phyloP scores from a whole-genome alignment of 2,329 filamentous ascomycete genomes.

The Taxawa tesnikishii region DNA sequence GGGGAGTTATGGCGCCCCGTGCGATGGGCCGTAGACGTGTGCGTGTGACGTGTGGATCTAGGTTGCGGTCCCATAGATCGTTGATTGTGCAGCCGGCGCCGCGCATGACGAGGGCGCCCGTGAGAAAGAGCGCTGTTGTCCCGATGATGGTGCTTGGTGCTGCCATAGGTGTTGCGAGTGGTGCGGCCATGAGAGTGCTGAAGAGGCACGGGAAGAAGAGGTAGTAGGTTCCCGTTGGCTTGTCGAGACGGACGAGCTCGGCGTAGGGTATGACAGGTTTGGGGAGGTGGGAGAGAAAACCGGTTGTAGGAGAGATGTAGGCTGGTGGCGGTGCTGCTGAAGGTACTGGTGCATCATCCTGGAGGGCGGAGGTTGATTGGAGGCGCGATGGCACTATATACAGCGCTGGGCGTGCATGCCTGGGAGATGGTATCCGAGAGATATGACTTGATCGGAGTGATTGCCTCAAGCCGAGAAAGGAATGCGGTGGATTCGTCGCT shows the following conservation, averaged over 20 bases:
- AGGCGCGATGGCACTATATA: too few relatives aligned
- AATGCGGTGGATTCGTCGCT: too few relatives aligned
- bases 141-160: slow-evolving; percentile 49
- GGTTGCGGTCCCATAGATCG: slow-evolving; percentile 79
- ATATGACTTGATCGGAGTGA: too few relatives aligned
- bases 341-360: slow-evolving; percentile 2
- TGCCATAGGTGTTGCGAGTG: slow-evolving; percentile 50
- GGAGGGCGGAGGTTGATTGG: slow-evolving; percentile 1
- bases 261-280: slow-evolving; percentile 64
- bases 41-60: slow-evolving; percentile 67
- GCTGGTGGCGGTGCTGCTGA: background rate
- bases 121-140: slow-evolving; percentile 57
- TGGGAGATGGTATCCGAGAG: too few relatives aligned
- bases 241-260: slow-evolving; percentile 70
- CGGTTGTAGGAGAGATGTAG: slow-evolving; percentile 59
- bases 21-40: slow-evolving; percentile 72
- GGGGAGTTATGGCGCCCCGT: slow-evolving; percentile 60
- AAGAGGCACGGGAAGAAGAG: slow-evolving; percentile 79
- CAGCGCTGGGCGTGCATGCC: too few relatives aligned
- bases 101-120: slow-evolving; percentile 72
- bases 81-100: slow-evolving; percentile 83
- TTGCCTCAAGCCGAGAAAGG: too few relatives aligned
- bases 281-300: slow-evolving; percentile 59
- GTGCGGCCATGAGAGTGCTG: slow-evolving; percentile 68
- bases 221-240: slow-evolving; percentile 71